Conservation (phyloP, 352 stramenopile species). For the Phytophthora pseudosyringae region DNA sequence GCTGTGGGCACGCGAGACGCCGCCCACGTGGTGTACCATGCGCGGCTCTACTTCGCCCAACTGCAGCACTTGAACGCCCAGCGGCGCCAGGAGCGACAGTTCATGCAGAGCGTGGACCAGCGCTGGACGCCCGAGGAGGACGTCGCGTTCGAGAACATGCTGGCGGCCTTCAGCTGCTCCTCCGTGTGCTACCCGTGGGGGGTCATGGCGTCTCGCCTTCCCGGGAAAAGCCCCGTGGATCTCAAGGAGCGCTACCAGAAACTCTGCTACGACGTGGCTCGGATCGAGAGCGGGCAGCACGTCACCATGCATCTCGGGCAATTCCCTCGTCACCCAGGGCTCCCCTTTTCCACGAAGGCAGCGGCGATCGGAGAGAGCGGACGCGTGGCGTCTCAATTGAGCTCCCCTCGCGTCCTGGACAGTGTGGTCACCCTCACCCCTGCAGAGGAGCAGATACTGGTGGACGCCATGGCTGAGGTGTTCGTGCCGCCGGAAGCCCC, state of each 20-base stretch:
- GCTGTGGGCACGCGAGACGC: slow-evolving; percentile 59
- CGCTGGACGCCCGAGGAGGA: slow-evolving; percentile 74
- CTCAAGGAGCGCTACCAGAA: slow-evolving; percentile 76
- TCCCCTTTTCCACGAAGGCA: slow-evolving; percentile 18
- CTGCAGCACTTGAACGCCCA: slow-evolving; percentile 52
- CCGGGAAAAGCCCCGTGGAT: slow-evolving; percentile 56
- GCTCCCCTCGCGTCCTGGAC: slow-evolving; percentile 41
- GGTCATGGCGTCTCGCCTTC: slow-evolving; percentile 57
- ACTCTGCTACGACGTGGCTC: slow-evolving; percentile 78
- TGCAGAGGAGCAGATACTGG: slow-evolving; percentile 55
- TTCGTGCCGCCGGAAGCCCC: slow-evolving; percentile 54
- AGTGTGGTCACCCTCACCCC: slow-evolving; percentile 63
- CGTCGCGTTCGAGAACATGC: slow-evolving; percentile 64
- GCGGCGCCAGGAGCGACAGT: slow-evolving; percentile 51
- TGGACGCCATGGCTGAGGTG: slow-evolving; percentile 57
- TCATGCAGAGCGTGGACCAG: slow-evolving; percentile 62
- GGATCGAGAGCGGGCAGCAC: slow-evolving; percentile 71
- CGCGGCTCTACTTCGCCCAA: slow-evolving; percentile 58
- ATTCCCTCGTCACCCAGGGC: slow-evolving; percentile 25
- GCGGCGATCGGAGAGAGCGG: slow-evolving; percentile 19
- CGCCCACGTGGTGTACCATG: slow-evolving; percentile 53
- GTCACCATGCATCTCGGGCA: slow-evolving; percentile 63
- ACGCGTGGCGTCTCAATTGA: slow-evolving; percentile 24
- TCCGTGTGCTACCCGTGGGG: slow-evolving; percentile 67
- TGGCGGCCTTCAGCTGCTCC: slow-evolving; percentile 48